Conservation (phyloP, 768 basidiomycete genomes). For the Trametes punicea region DNA sequence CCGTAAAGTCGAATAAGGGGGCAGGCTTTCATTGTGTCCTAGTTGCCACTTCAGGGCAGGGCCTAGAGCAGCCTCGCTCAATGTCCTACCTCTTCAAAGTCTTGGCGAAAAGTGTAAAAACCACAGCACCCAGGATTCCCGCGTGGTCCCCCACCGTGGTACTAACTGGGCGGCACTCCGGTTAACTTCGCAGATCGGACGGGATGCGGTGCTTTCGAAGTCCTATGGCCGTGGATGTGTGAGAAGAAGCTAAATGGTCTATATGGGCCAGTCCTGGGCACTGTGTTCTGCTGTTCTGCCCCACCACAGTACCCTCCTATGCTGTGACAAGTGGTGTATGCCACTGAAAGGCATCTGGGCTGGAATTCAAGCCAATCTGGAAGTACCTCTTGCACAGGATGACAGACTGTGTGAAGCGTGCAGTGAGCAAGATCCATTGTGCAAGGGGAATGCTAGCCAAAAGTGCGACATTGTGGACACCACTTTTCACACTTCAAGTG, state of each 20-base stretch:
- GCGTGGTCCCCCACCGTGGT: slow-evolving; percentile 64
- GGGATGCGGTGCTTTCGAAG: slow-evolving; percentile 54
- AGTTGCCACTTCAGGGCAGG: too few species aligned
- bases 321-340: too few species aligned
- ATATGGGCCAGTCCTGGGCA: background rate
- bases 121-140: slow-evolving; percentile 46
- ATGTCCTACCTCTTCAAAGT: too few species aligned
- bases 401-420: background rate
- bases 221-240: slow-evolving; percentile 29
- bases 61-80: too few species aligned
- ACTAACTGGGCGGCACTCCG: slow-evolving; percentile 61
- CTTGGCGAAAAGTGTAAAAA: slow-evolving; percentile 29
- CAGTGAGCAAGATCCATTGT: background rate
- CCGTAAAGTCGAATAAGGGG: background rate
- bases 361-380: too few species aligned
- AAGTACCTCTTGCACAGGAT: too few species aligned
- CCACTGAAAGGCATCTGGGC: too few species aligned
- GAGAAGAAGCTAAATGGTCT: slow-evolving; percentile 2
- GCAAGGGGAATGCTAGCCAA: background rate
- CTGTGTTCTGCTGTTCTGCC: background rate
- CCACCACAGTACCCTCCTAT: too few species aligned
- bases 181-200: slow-evolving; percentile 64
- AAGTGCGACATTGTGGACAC: slow-evolving; percentile 30
- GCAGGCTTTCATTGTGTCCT: too few species aligned
- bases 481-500: slow-evolving; percentile 24